Evolutionary conservation across 208 protist genomes (phyloP).

Genomic region (Naegleria lovaniensis): DNA sequence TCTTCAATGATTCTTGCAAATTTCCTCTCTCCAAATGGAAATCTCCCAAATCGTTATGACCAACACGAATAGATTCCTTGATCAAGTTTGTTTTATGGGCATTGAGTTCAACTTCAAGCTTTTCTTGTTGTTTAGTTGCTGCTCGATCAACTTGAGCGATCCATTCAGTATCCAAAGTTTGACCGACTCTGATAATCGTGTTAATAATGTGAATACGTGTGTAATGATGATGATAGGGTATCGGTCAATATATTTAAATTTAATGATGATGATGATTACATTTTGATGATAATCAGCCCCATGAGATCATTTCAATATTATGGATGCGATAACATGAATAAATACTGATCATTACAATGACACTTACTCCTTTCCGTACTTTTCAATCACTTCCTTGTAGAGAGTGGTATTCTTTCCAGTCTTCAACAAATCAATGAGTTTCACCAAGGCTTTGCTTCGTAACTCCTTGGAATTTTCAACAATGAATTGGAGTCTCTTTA

Average conservation of each 20-base stretch:
- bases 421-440: background rate
- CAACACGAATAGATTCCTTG: background rate
- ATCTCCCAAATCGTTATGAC: conserved; percentile 53
- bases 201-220: too few relatives aligned
- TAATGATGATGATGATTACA: too few relatives aligned
- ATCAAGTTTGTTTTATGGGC: conserved; percentile 20
- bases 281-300: too few relatives aligned
- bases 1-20: conserved; percentile 50
- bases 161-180: background rate
- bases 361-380: background rate
- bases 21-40: conserved; percentile 57
- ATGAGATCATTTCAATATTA: background rate
- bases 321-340: background rate
- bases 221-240: background rate
- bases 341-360: background rate
- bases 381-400: conserved; percentile 26
- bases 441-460: background rate
- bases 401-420: background rate
- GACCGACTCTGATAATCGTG: background rate
- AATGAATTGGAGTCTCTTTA: background rate
- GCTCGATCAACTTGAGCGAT: background rate
- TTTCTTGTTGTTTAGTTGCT: background rate
- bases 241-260: background rate
- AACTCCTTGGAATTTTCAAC: background rate
- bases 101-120: conserved; percentile 21